A percentile compares a stretch with the other conserved stretches of the same genome.
These are phyloP conservation scores for Senna siamea DNA, from an alignment of 306 rosid species.

Conservation along the genomic window DNA sequence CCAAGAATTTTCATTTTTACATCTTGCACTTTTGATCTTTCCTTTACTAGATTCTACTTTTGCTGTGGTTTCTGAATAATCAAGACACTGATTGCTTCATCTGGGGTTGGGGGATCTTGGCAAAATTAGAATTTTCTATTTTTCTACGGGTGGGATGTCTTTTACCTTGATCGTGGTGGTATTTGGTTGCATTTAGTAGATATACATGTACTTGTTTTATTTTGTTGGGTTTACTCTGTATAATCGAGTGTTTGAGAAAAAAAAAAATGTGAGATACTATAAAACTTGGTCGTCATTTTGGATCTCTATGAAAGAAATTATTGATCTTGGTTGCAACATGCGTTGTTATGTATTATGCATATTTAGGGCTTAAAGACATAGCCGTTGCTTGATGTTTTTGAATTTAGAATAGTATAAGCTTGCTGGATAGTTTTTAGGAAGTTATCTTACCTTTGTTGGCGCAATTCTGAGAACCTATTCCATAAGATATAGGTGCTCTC, in stretches of 20 bases:
- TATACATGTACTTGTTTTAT: constrained; percentile 13
- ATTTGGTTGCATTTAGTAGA: constrained; percentile 17
- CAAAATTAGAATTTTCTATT: not conserved
- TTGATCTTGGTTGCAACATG: constrained; percentile 26
- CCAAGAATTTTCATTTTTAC: constrained; percentile 4
- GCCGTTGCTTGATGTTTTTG: constrained; percentile 28
- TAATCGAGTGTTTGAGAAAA: not conserved
- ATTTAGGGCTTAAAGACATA: constrained; percentile 1
- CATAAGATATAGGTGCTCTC: constrained; percentile 12
- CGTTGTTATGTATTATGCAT: not conserved
- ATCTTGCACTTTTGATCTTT: not conserved
- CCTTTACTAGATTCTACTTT: constrained; percentile 1
- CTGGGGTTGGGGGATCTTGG: constrained; percentile 35
- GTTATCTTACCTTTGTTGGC: not conserved
- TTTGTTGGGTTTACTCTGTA: constrained; percentile 23
- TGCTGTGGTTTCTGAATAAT: constrained; percentile 2
- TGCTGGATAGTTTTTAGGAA: constrained; percentile 8
- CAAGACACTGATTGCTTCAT: constrained; percentile 11
- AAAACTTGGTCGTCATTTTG: constrained; percentile 14
- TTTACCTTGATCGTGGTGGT: constrained; percentile 30
- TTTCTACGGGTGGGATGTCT: not conserved
- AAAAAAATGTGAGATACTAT: constrained; percentile 21
- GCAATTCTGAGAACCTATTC: not conserved
- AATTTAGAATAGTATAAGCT: constrained; percentile 12
- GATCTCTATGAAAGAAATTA: not conserved